A percentile compares a stretch with the other conserved stretches of the same genome.
Evolutionary conservation across 208 protist species (phyloP).

Genomic region (Trypanosomatidae sp.): DNA sequence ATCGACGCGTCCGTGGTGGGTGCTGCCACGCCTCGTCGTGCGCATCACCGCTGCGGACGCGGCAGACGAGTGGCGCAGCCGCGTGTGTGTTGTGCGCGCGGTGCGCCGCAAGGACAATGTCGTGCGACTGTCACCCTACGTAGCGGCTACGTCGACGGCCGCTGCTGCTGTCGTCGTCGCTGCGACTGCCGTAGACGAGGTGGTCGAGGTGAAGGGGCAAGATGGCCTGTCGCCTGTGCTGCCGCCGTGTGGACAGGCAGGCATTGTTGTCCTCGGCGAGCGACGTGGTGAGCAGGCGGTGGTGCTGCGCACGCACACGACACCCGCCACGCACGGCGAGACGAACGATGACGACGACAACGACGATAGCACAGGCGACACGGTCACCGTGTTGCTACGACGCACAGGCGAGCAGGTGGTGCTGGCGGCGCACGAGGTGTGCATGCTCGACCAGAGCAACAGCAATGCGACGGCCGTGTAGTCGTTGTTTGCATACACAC

Average conservation of each 20-base stretch:
- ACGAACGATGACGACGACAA: too few relatives aligned
- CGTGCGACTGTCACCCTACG: slow-evolving; percentile 23
- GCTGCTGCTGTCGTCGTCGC: not conserved
- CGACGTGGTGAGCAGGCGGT: slow-evolving; percentile 46
- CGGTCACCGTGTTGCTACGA: slow-evolving; percentile 33
- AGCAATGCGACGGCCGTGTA: too few relatives aligned
- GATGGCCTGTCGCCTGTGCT: slow-evolving; percentile 61
- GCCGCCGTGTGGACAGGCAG: slow-evolving; percentile 40
- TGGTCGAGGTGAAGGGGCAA: slow-evolving; percentile 44
- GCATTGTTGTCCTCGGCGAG: slow-evolving; percentile 43
- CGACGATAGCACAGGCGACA: slow-evolving; percentile 12
- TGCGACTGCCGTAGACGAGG: too few relatives aligned
- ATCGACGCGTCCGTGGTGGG: slow-evolving; percentile 37
- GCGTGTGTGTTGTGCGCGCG: slow-evolving; percentile 45
- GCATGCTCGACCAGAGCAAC: slow-evolving; percentile 12
- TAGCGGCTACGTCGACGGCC: not conserved
- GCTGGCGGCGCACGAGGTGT: slow-evolving; percentile 38
- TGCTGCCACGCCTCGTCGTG: slow-evolving; percentile 52
- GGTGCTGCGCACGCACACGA: slow-evolving; percentile 24
- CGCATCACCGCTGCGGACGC: slow-evolving; percentile 44
- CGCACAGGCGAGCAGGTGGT: slow-evolving; percentile 19
- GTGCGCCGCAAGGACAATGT: slow-evolving; percentile 24
- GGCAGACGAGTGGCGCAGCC: slow-evolving; percentile 33
- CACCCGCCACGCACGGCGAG: too few relatives aligned
- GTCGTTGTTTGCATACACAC: too few relatives aligned